Base-by-base conservation (phyloP, 2,329 filamentous ascomycete genomes). In the Gnomoniopsis smithogilvyi region DNA sequence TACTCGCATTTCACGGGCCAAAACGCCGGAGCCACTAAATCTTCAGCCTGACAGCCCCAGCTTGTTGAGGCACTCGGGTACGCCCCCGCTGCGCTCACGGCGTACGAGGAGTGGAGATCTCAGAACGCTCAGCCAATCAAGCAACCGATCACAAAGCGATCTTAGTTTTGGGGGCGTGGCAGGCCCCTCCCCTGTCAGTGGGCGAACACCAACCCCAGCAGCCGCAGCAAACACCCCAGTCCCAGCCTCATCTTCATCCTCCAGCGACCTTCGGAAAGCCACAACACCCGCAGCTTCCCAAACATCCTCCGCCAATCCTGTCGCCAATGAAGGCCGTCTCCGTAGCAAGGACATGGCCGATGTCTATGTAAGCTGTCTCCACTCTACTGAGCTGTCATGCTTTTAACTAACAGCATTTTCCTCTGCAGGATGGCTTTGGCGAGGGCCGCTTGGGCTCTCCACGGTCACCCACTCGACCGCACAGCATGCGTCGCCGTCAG, bases 401-500 rank as follows among this genome's bases (percentile, higher is more conserved):
- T 38, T 34, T 46, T 61, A n/a, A 64, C 65, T 62, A 62, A 64
- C 51, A n/a, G 26, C 22, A 59, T 58, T 49, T 17, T 60, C 54
- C 61, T 52, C 24, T 49, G 56, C 78, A 97, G 93, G 92, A 96
- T 84, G 94, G 92, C 77, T 93, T 87, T 80, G 94, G 94, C 77
- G 92, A 96, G 78, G 91, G 90, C 75, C 91, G 84, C 70, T 84
- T 90, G 71, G 88, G 88, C 72, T 96, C 92, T 72, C 92, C 94
- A 70, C 87, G 90, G 69, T 98, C 95, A 69, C 95, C 95, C 57
- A 96, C 92, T 67, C 88, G 94, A 75, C 93, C 95, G 68, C 92
- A 93, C 70, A 97, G 92, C 80, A 90, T 99, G 84, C 93, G 94
- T 68, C 93, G 94, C 72, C 91, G 94, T 71, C 95, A 96, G 76